phyloP scores from a whole-genome alignment of 148 eudicot genomes.

The Rhododendron griersonianum region DNA sequence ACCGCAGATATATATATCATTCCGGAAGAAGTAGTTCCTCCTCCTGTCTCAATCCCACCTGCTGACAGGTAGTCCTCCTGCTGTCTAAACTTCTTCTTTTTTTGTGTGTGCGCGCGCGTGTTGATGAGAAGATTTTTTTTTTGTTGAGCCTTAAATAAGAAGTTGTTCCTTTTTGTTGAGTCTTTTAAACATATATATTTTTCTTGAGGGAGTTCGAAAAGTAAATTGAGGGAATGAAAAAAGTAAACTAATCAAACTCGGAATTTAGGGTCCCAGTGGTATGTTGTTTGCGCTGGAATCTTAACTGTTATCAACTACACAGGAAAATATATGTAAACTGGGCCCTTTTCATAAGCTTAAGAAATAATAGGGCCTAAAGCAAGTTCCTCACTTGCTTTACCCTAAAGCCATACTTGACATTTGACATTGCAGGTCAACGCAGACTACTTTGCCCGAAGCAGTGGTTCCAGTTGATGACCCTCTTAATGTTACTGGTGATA shows the following conservation, averaged over 20 bases:
- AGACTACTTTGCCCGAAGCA: conserved; percentile 69
- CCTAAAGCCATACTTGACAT: background rate
- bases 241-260: background rate
- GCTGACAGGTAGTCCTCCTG: conserved; percentile 58
- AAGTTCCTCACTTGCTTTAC: background rate
- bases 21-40: conserved; percentile 52
- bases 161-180: background rate
- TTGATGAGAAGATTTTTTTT: background rate
- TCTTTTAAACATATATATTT: background rate
- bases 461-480: conserved; percentile 54
- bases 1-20: conserved; percentile 70
- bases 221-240: background rate
- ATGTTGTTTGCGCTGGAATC: background rate
- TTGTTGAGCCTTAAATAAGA: background rate
- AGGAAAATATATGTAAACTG: background rate
- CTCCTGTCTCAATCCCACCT: conserved; percentile 69
- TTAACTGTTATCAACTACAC: background rate
- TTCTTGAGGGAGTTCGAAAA: background rate
- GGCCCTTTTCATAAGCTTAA: background rate
- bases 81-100: background rate
- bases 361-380: background rate
- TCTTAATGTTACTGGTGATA: conserved; percentile 33
- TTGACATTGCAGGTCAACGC: conserved; percentile 68
- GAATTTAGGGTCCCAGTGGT: background rate
- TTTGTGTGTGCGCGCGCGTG: background rate